A percentile compares a stretch with the other conserved stretches of the same genome.
Conservation (phyloP, 2,329 filamentous ascomycete genomes). For the Fonsecaea pedrosoi region DNA sequence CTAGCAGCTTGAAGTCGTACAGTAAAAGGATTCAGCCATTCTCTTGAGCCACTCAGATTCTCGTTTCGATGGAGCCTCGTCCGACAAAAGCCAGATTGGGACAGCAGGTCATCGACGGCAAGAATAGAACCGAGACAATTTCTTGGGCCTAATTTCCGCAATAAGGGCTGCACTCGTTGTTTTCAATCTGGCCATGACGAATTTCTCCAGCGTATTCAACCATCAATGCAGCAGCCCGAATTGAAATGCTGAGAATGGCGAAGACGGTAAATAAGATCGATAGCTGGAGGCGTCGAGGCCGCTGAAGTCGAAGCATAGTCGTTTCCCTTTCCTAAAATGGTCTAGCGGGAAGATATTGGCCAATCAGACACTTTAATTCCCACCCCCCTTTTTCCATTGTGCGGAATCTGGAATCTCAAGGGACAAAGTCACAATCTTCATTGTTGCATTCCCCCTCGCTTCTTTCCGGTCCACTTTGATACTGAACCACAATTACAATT, state of each 20-base stretch:
- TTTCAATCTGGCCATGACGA: conserved; percentile 22
- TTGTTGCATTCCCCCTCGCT: conserved; percentile 12
- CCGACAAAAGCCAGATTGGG: conserved; percentile 5
- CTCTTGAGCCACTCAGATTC: conserved; percentile 14
- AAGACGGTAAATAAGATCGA: background rate
- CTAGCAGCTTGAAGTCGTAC: conserved; percentile 14
- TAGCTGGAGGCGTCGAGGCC: background rate
- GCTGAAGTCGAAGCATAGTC: background rate
- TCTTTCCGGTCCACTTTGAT: conserved; percentile 13
- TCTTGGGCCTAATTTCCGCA: conserved; percentile 23
- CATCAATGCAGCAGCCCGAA: background rate
- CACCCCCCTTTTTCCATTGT: background rate
- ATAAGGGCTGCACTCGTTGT: background rate
- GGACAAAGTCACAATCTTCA: conserved; percentile 4
- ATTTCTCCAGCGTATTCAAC: background rate
- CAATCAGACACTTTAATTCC: background rate
- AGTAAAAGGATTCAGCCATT: conserved; percentile 19
- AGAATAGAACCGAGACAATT: conserved; percentile 27
- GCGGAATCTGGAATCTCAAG: background rate
- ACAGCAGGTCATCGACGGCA: background rate
- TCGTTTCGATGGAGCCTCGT: background rate
- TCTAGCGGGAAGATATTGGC: background rate
- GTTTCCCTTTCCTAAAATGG: background rate
- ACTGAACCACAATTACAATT: conserved; percentile 11
- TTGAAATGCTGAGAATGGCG: background rate